A percentile compares a stretch with the other conserved stretches of the same genome.
Conservation (phyloP, 2,329 filamentous ascomycete species). For the Ceratocystis lukuohia region DNA sequence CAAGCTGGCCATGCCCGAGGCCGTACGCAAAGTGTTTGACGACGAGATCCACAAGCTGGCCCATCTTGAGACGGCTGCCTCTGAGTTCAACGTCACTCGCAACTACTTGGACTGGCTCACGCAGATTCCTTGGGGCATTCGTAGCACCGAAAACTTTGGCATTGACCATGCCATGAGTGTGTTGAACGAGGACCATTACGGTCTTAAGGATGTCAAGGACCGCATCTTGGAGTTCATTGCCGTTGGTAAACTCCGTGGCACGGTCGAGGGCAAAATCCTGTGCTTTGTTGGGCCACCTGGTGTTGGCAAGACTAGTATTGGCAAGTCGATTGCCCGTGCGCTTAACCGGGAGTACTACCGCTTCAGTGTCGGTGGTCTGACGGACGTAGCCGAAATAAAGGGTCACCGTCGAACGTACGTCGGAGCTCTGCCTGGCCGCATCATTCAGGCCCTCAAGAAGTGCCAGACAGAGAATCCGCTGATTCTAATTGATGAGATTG, state of each 20-base stretch:
- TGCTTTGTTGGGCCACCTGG: conserved; percentile 95
- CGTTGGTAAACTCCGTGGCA: conserved; percentile 89
- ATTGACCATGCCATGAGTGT: conserved; percentile 84
- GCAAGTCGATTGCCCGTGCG: conserved; percentile 91
- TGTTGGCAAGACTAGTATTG: conserved; percentile 97
- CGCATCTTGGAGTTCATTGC: conserved; percentile 97
- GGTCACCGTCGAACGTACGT: conserved; percentile 94
- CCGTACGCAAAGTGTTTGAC: conserved; percentile 93
- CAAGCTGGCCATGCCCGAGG: conserved; percentile 92
- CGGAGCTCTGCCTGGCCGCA: conserved; percentile 83
- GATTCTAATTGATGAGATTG: conserved; percentile 91
- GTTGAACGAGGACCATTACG: conserved; percentile 91
- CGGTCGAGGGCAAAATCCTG: conserved; percentile 94
- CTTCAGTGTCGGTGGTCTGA: conserved; percentile 92
- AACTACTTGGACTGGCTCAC: conserved; percentile 99
- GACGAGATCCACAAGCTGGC: conserved; percentile 96
- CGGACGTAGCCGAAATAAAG: conserved; percentile 97
- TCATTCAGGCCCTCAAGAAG: conserved; percentile 97
- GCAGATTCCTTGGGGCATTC: conserved; percentile 92
- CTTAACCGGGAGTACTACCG: conserved; percentile 94
- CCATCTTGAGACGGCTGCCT: conserved; percentile 86
- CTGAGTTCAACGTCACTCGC: conserved; percentile 94
- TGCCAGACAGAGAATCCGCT: conserved; percentile 97
- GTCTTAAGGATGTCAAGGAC: conserved; percentile 95
- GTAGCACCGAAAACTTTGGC: conserved; percentile 91